phyloP scores from a whole-genome alignment of 768 basidiomycete genomes.

The Scleroderma bovista region DNA sequence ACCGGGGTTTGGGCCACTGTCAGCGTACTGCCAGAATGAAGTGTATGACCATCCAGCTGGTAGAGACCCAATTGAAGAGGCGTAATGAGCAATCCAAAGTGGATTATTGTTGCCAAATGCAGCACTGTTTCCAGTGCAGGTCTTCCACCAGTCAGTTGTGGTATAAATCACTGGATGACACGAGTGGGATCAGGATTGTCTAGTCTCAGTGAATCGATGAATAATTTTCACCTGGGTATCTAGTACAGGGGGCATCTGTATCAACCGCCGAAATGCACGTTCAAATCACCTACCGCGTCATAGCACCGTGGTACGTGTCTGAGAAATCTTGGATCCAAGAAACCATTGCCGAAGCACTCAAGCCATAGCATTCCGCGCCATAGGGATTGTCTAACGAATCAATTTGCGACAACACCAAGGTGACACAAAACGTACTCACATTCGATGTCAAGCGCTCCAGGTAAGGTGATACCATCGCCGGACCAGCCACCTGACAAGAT shows the following conservation, averaged over 20 bases:
- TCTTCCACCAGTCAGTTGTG: constrained; percentile 63
- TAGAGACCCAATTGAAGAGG: constrained; percentile 45
- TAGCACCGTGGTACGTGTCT: constrained; percentile 46
- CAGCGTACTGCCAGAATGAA: constrained; percentile 60
- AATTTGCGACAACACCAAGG: background rate
- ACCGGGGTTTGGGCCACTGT: constrained; percentile 50
- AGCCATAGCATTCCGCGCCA: constrained; percentile 49
- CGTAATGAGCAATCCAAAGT: constrained; percentile 55
- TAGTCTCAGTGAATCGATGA: background rate
- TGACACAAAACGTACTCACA: constrained; percentile 30
- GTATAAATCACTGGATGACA: constrained; percentile 48
- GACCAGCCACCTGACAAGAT: constrained; percentile 43
- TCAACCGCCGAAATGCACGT: background rate
- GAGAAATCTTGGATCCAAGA: constrained; percentile 60
- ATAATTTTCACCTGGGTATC: constrained; percentile 35
- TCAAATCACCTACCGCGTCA: constrained; percentile 35
- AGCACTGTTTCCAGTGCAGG: constrained; percentile 56
- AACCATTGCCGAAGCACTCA: constrained; percentile 52
- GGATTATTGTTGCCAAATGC: constrained; percentile 48
- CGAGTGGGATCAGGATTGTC: background rate
- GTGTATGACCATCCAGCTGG: constrained; percentile 53
- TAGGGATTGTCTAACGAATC: constrained; percentile 41
- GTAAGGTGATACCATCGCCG: constrained; percentile 52
- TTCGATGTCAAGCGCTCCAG: constrained; percentile 61
- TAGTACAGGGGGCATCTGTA: constrained; percentile 9